Conservation (phyloP, 2,329 filamentous ascomycete species). For the Ophiostoma sp. region DNA sequence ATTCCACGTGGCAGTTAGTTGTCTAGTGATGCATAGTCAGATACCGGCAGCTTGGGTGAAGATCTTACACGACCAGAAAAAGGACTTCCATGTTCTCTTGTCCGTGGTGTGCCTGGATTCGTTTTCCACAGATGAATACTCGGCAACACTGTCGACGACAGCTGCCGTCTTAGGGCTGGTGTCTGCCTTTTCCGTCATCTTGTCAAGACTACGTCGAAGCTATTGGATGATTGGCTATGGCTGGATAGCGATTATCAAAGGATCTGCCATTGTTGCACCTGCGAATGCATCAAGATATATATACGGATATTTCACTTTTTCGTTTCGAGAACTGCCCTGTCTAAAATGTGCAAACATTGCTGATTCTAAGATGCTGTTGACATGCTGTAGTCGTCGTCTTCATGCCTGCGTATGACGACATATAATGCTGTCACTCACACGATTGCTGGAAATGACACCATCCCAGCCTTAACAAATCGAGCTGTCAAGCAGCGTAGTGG, state of each 20-base stretch:
- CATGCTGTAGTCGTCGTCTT: neutral
- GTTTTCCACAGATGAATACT: neutral
- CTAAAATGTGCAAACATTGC: neutral
- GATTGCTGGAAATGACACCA: neutral
- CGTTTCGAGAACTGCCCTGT: neutral
- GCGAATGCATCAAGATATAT: neutral
- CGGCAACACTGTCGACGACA: neutral
- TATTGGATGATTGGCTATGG: neutral
- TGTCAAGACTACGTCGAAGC: neutral
- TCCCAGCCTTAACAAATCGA: neutral
- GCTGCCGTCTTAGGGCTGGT: neutral
- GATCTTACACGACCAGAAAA: conserved; percentile 29
- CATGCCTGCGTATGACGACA: neutral
- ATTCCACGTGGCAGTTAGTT: neutral
- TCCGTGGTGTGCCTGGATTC: neutral
- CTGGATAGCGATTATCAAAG: neutral
- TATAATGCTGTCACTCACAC: neutral
- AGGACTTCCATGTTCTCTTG: conserved; percentile 37
- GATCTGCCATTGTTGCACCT: neutral
- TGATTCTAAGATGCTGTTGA: neutral
- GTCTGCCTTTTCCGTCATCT: neutral
- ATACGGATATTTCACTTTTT: neutral
- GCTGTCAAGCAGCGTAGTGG: neutral
- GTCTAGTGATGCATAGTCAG: too few species aligned
- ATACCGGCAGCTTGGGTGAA: too few species aligned